These are phyloP conservation scores for Pseudopyricularia javanii DNA, from an alignment of 2,329 filamentous ascomycete species.

Conservation along the genomic window DNA sequence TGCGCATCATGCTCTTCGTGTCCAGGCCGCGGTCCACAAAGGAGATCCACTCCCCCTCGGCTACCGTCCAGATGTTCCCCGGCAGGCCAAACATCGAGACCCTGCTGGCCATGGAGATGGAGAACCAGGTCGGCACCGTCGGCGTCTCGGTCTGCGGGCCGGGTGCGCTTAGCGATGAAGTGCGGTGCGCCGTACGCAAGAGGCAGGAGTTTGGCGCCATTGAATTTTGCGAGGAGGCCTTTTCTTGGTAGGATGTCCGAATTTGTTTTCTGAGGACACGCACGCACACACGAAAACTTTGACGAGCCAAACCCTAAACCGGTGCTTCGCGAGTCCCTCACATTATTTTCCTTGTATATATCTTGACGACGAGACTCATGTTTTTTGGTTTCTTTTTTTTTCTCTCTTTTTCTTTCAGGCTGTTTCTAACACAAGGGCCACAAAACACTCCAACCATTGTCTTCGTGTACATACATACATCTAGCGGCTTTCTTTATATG, in stretches of 20 bases:
- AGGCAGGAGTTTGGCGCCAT: constrained; percentile 54
- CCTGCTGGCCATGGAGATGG: constrained; percentile 60
- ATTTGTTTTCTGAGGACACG: too few relatives aligned
- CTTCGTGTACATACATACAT: too few relatives aligned
- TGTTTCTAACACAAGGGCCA: neutral
- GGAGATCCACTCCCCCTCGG: constrained; percentile 67
- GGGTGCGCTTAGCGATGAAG: constrained; percentile 63
- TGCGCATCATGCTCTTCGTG: constrained; percentile 69
- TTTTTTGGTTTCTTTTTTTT: neutral
- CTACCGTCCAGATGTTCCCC: constrained; percentile 76
- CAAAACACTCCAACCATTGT: neutral
- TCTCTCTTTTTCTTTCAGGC: neutral
- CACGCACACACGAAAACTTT: too few relatives aligned
- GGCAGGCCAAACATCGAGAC: constrained; percentile 65
- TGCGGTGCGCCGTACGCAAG: constrained; percentile 52
- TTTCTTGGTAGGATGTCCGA: constrained; percentile 51
- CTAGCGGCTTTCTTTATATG: too few relatives aligned
- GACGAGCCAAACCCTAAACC: too few relatives aligned
- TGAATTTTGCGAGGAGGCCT: constrained; percentile 72
- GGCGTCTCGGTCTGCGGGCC: constrained; percentile 65
- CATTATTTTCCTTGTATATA: neutral
- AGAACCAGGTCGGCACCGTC: constrained; percentile 61
- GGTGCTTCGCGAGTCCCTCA: too few relatives aligned
- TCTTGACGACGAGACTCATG: neutral
- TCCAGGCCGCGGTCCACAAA: constrained; percentile 63